A percentile compares a stretch with the other conserved stretches of the same genome.
phyloP scores from a whole-genome alignment of 805 yeast species.

The Candida morakotiae region DNA sequence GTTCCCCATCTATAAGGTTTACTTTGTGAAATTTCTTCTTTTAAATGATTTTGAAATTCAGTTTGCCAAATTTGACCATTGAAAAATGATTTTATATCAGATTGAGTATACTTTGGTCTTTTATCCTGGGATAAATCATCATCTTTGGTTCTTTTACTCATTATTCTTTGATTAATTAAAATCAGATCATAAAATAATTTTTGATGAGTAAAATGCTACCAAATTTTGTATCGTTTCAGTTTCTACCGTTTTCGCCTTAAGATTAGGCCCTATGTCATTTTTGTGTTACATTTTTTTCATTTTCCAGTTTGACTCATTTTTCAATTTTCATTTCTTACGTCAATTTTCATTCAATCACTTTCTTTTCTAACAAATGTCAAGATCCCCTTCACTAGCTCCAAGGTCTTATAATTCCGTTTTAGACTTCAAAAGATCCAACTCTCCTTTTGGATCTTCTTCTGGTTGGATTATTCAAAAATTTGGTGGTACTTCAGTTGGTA shows the following conservation, averaged over 20 bases:
- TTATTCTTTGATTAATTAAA: neutral
- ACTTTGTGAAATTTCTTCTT: conserved; percentile 45
- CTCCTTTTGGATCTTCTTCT: conserved; percentile 8
- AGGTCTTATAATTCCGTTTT: conserved; percentile 39
- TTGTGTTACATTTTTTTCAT: neutral
- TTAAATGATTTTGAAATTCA: conserved; percentile 36
- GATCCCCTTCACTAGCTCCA: conserved; percentile 7
- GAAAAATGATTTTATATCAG: conserved; percentile 40
- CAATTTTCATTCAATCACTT: neutral
- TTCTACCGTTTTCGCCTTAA: conserved; percentile 3
- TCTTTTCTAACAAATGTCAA: neutral
- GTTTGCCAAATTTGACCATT: conserved; percentile 46
- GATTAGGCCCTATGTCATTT: neutral
- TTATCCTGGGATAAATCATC: no score
- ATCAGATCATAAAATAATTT: conserved; percentile 4
- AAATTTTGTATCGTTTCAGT: neutral
- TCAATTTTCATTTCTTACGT: neutral
- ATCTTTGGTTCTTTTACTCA: conserved; percentile 6
- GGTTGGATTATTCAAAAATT: conserved; percentile 74
- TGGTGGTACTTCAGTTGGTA: conserved; percentile 97
- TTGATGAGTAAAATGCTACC: conserved; percentile 1
- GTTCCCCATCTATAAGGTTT: conserved; percentile 91
- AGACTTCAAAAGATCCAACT: conserved; percentile 25
- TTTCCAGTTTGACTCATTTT: conserved; percentile 4
- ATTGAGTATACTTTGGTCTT: conserved; percentile 19